Evolutionary conservation across 305 asterid species (phyloP).

Genomic region (Fraxinus sp.): DNA sequence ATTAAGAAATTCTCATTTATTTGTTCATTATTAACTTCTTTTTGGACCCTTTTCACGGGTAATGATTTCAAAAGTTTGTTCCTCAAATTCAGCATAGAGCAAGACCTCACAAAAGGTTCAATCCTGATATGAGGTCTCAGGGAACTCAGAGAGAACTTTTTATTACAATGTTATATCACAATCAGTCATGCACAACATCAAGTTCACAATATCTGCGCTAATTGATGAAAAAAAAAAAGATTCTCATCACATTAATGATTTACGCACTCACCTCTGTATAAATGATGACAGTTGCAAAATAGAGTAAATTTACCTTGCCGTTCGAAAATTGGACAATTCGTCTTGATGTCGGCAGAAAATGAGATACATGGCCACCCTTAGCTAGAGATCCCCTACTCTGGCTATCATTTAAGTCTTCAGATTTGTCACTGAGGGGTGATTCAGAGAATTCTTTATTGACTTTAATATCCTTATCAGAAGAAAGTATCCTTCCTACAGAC

Average conservation of each 20-base stretch:
- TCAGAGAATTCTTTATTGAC: slow-evolving; percentile 32
- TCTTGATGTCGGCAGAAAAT: slow-evolving; percentile 89
- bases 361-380: slow-evolving; percentile 56
- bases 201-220: background rate
- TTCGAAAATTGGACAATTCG: slow-evolving; percentile 92
- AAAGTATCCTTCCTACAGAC: slow-evolving; percentile 75
- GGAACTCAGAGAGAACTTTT: background rate
- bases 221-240: background rate
- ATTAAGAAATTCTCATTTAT: background rate
- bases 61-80: background rate
- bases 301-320: slow-evolving; percentile 57
- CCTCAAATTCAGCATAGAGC: slow-evolving; percentile 1
- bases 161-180: background rate
- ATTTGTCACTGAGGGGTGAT: slow-evolving; percentile 31
- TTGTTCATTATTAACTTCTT: background rate
- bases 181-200: background rate
- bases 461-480: slow-evolving; percentile 48
- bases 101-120: background rate
- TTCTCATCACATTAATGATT: background rate
- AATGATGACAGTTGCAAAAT: background rate
- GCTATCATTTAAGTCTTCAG: slow-evolving; percentile 32
- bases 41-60: background rate
- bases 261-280: background rate
- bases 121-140: background rate
- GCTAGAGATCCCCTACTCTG: slow-evolving; percentile 28